A percentile compares a stretch with the other conserved stretches of the same genome.
Conservation (phyloP, 176 grass and related monocot species). For the Bonia amplexicaulis region DNA sequence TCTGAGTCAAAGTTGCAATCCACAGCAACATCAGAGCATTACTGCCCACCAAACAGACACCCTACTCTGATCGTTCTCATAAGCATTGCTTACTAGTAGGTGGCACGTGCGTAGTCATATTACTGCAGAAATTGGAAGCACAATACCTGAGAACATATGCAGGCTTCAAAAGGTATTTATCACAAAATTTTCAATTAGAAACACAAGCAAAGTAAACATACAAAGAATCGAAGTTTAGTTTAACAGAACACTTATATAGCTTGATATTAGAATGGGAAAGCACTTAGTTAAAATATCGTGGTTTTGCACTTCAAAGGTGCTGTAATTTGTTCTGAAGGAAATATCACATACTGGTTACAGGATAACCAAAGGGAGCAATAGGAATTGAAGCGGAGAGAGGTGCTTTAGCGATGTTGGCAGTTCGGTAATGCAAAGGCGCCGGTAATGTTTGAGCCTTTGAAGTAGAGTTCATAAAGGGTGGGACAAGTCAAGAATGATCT, state of each 20-base stretch:
- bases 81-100: background rate
- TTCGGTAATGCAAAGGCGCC: background rate
- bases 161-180: background rate
- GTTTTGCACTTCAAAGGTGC: background rate
- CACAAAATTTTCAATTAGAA: background rate
- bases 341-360: background rate
- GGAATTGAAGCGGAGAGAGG: background rate
- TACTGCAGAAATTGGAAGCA: background rate
- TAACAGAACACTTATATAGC: background rate
- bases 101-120: background rate
- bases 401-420: background rate
- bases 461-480: background rate
- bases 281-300: background rate
- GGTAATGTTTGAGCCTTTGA: background rate
- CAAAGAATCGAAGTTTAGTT: background rate
- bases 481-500: background rate
- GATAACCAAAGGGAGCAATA: background rate
- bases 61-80: background rate
- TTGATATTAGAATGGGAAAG: background rate
- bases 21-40: background rate
- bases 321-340: background rate
- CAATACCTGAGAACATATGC: background rate
- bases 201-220: background rate
- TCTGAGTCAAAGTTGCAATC: background rate
- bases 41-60: background rate